A percentile compares a stretch with the other conserved stretches of the same genome.
Conservation (phyloP, 2,329 filamentous ascomycete genomes). For the Penicillium sumatraense region DNA sequence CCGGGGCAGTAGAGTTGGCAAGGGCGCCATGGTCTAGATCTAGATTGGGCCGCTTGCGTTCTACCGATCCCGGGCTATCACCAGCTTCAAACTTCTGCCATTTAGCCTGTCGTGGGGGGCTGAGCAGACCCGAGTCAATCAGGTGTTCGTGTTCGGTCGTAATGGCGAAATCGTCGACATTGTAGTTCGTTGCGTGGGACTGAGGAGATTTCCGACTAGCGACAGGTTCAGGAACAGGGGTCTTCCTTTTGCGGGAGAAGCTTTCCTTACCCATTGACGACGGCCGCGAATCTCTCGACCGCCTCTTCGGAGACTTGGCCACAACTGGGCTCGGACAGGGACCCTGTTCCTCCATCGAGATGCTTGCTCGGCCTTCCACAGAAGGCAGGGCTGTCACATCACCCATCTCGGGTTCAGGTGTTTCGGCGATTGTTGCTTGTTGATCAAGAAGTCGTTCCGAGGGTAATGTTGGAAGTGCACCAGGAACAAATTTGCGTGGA, state of each 20-base stretch:
- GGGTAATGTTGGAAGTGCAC: slow-evolving; percentile 49
- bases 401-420: slow-evolving; percentile 11
- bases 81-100: slow-evolving; percentile 35
- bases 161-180: slow-evolving; percentile 9
- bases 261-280: slow-evolving; percentile 34
- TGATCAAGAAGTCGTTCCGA: slow-evolving; percentile 50
- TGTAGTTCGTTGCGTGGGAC: slow-evolving; percentile 20
- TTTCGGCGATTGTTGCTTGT: slow-evolving; percentile 27
- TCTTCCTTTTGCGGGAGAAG: slow-evolving; percentile 41
- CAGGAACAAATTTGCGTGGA: slow-evolving; percentile 46
- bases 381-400: slow-evolving; percentile 20
- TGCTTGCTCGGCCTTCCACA: slow-evolving; percentile 16
- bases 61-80: slow-evolving; percentile 41
- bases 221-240: slow-evolving; percentile 35
- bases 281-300: slow-evolving; percentile 18
- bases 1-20: not conserved
- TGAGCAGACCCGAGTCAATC: slow-evolving; percentile 22
- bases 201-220: slow-evolving; percentile 28
- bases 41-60: slow-evolving; percentile 29
- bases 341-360: slow-evolving; percentile 17
- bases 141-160: slow-evolving; percentile 17
- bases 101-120: slow-evolving; percentile 32
- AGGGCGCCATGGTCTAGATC: slow-evolving; percentile 4
- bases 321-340: slow-evolving; percentile 4
- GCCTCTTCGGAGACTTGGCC: slow-evolving; percentile 20